Evolutionary conservation across 1,139 yeast genomes (phyloP), one percentile per base, ranked within the genome.

Genomic region (Scheffersomyces illinoinensis): DNA sequence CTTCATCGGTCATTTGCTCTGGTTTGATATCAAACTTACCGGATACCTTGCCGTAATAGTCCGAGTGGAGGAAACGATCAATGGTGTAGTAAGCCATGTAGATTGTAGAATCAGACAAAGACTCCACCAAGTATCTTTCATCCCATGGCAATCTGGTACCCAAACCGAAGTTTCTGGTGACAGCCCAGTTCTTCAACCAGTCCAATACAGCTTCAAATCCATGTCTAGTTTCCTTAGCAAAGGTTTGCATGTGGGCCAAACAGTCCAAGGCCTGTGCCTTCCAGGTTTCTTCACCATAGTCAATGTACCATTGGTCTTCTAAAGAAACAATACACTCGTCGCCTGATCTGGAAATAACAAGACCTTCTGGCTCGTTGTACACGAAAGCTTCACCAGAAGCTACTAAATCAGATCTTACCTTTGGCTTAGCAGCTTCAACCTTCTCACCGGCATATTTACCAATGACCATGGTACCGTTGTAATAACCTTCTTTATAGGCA

Each of bases 111-210:
- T 96, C 99, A 51, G 97, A 91, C 67, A 96, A 84, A 21, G 98
- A 93, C 78, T 96, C 99, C 59, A 96, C 95, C 71, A 96, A 85
- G 72, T 90, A 93, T 74, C 89, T 89, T 66, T 90, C 89, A 78
- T 96, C 99, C 99, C 99, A 96, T 62, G 99, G 99, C 66, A 96
- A 86, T 74, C 83, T 89, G 60, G 98, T 89, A 74, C 99, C 99
- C 67, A 96, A 84, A 73, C 99, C 99, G 69, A 91, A 96, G 63
- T 96, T 89, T 83, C 99, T 91, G 61, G 97, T 91, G 62, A 96
- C 91, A 57, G 99, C 99, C 99, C 99, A 96, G 80, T 93, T 93
- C 79, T 90, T 91, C 72, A 96, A 86, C 99, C 99, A 96, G 66
- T 90, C 96, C 67, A 96, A 83, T 59, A 91, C 97, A 76, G 93